phyloP scores from a whole-genome alignment of 2,329 filamentous ascomycete species.

The Fusarium sp. region DNA sequence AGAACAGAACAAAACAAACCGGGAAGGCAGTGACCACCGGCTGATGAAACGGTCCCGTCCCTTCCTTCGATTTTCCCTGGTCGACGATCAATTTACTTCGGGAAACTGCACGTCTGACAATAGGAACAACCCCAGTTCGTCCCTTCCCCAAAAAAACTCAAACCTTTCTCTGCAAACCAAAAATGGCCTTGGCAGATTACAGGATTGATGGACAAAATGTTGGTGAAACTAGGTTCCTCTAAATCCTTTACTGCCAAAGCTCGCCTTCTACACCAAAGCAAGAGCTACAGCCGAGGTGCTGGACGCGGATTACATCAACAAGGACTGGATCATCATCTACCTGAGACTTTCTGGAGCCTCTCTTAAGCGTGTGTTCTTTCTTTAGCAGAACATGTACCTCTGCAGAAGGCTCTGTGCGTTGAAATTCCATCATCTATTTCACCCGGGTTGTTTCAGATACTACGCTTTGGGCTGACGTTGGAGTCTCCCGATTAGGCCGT shows the following conservation, averaged over 20 bases:
- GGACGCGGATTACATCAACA: neutral
- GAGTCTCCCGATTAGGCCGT: neutral
- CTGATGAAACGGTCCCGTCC: constrained; percentile 20
- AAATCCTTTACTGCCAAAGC: constrained; percentile 1
- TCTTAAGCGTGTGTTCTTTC: neutral
- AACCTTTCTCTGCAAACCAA: neutral
- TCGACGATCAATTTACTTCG: constrained; percentile 14
- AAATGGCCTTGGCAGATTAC: constrained; percentile 1
- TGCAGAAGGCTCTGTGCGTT: neutral
- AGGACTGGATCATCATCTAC: constrained; percentile 7
- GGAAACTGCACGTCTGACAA: constrained; percentile 19
- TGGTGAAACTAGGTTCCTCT: neutral
- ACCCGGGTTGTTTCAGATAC: constrained; percentile 17
- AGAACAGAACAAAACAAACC: constrained; percentile 13
- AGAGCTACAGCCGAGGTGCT: neutral
- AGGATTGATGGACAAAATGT: neutral
- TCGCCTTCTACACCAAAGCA: neutral
- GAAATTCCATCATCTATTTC: constrained; percentile 15
- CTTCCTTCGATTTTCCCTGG: constrained; percentile 2
- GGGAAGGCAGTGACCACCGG: constrained; percentile 22
- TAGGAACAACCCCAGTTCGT: constrained; percentile 11
- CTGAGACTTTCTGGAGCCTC: constrained; percentile 1
- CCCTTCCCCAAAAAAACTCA: neutral
- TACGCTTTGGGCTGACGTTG: neutral
- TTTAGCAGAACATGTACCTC: neutral